Evolutionary conservation across 352 stramenopile species (phyloP).

Genomic region (Albugo candida): DNA sequence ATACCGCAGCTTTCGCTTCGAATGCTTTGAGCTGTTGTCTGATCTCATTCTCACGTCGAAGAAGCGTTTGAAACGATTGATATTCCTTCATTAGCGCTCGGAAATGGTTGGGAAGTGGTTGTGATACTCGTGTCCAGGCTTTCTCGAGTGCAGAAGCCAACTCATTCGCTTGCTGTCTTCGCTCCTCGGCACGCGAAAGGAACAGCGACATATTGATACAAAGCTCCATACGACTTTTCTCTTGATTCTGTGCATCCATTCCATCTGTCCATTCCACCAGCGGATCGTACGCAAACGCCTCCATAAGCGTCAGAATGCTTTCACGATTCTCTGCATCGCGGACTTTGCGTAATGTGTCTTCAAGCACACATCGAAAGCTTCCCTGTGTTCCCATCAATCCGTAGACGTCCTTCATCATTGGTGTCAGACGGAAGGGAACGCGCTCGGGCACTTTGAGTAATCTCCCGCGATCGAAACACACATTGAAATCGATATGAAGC

Average conservation of each 20-base stretch:
- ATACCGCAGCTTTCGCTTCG: too few relatives aligned
- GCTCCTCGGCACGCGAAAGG: conserved; percentile 55
- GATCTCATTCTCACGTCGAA: too few relatives aligned
- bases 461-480: conserved; percentile 81
- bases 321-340: conserved; percentile 39
- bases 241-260: conserved; percentile 13
- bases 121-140: too few relatives aligned
- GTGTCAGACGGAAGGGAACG: conserved; percentile 81
- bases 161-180: conserved; percentile 28
- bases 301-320: conserved; percentile 45
- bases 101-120: too few relatives aligned
- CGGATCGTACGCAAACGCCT: conserved; percentile 77
- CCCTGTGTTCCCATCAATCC: conserved; percentile 58
- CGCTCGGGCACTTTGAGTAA: conserved; percentile 78
- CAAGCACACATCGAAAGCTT: conserved; percentile 42
- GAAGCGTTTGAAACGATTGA: too few relatives aligned
- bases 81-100: too few relatives aligned
- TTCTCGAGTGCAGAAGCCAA: background rate
- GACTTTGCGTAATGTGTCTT: conserved; percentile 49
- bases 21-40: too few relatives aligned
- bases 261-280: conserved; percentile 45
- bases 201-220: conserved; percentile 79
- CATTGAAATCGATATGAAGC: conserved; percentile 86
- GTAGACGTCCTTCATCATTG: conserved; percentile 53
- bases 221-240: conserved; percentile 38